Conservation (phyloP, 192 early-diverging fungal genomes). For the Lobosporangium transversale region DNA sequence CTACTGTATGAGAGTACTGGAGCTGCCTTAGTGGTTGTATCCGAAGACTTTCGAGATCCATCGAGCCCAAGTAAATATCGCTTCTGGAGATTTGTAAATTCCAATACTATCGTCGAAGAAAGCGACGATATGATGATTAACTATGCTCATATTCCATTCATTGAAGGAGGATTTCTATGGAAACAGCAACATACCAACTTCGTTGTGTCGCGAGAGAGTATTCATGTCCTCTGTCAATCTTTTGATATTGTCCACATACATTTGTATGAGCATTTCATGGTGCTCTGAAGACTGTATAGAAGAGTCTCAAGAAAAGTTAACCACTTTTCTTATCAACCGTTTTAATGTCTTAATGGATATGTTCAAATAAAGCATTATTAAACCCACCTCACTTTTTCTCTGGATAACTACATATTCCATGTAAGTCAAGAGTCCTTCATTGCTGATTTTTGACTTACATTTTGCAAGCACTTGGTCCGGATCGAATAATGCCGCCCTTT, state of each 20-base stretch:
- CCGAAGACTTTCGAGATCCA: neutral
- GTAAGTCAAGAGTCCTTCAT: conserved; percentile 50
- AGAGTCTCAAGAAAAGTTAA: no score
- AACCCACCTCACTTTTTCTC: conserved; percentile 58
- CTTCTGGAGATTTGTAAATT: neutral
- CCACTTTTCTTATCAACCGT: no score
- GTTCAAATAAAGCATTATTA: no score
- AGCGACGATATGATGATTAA: no score
- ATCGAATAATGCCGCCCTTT: conserved; percentile 51
- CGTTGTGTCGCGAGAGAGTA: neutral
- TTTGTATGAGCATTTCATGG: conserved; percentile 14
- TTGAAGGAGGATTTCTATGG: no score
- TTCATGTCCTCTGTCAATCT: neutral
- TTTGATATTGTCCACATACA: conserved; percentile 31
- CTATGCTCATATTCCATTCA: no score
- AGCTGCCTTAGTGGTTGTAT: neutral
- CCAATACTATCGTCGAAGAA: no score
- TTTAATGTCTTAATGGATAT: no score
- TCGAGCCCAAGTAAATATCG: neutral
- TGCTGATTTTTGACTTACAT: conserved; percentile 41
- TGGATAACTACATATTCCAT: conserved; percentile 64
- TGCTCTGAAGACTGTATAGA: conserved; percentile 21
- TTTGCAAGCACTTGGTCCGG: conserved; percentile 34
- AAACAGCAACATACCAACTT: conserved; percentile 26
- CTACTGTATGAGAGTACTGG: neutral